These are phyloP conservation scores for Elaeagnus macrophylla DNA, from an alignment of 306 rosid genomes.

Conservation along the genomic window DNA sequence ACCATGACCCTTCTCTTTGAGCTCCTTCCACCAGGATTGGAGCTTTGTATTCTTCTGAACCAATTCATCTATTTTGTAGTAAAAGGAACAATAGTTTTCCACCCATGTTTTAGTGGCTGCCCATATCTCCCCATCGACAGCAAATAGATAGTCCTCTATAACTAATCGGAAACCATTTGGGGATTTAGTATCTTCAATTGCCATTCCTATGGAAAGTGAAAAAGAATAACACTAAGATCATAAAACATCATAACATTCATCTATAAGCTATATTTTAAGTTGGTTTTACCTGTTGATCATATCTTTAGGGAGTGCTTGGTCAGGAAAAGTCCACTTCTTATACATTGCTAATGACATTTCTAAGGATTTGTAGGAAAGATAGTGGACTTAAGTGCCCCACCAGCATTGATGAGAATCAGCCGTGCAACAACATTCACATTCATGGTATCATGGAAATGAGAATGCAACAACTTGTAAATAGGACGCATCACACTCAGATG, in stretches of 20 bases:
- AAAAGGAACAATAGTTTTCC: constrained; percentile 44
- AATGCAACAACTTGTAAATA: constrained; percentile 47
- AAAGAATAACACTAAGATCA: constrained; percentile 30
- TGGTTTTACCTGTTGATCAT: constrained; percentile 30
- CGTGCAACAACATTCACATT: constrained; percentile 52
- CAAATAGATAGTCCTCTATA: constrained; percentile 71
- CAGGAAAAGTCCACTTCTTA: constrained; percentile 55
- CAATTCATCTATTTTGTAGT: constrained; percentile 30
- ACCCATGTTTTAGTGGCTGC: constrained; percentile 55
- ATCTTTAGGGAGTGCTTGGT: constrained; percentile 58
- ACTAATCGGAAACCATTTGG: constrained; percentile 50
- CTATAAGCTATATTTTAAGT: no score
- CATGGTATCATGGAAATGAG: constrained; percentile 75
- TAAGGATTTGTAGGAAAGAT: constrained; percentile 44
- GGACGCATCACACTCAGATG: constrained; percentile 76
- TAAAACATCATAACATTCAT: no score
- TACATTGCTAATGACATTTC: constrained; percentile 48
- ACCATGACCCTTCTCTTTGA: constrained; percentile 47
- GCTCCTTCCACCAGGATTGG: constrained; percentile 77
- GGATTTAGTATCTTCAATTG: constrained; percentile 40
- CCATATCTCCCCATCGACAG: constrained; percentile 84
- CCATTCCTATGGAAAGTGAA: constrained; percentile 48
- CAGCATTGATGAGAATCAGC: constrained; percentile 46
- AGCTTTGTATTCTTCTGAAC: constrained; percentile 41
- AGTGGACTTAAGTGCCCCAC: constrained; percentile 45